Evolutionary conservation across 441 rosid genomes (phyloP), one percentile per base, ranked within the genome.

Genomic region (Aleurites moluccanus): DNA sequence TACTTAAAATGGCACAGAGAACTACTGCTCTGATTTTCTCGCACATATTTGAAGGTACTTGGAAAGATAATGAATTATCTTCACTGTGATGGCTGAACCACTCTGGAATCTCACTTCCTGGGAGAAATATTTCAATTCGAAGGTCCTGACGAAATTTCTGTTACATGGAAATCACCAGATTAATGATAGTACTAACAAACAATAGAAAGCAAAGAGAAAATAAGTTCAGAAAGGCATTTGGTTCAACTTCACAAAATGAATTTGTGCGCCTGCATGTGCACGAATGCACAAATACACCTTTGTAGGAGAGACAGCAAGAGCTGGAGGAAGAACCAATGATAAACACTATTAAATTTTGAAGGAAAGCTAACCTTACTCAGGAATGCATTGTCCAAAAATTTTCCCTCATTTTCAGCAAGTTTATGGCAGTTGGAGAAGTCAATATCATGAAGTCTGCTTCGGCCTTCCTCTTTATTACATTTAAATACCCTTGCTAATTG

Each of bases 361-460:
- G 47, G 27, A 60, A 47, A 45, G 28, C 75, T 44, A 47, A 72
- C 75, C 75, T 72, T 27, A 18, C 44, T 60, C 13, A 4, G 67
- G 7, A 72, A 35, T 27, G 64, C 55, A 6, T n/a, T 57, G 27
- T 64, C 63, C 47, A 55, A 44, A 57, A 42, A 25, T 6, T 42
- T 64, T 14, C 52, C 28, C 27, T 74, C 72, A 44, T 56, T 55
- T 66, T 38, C 56, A 33, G 65, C 76, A 21, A 73, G 53, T 64
- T 53, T 73, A 6, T 73, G 76, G 70, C 76, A 73, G 70, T 73
- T 64, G 50, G 70, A 35, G 63, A 73, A 73, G 64, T 64, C 76
- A 63, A 64, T 53, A 15, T 64, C 64, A 64, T 63, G 62, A 35
- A 52, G 76, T 73, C 52, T 63, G 61, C 40, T 60, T 49, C 44